Evolutionary conservation across 345 rosid species (phyloP).

Genomic region (Eucalyptus shirleyi): DNA sequence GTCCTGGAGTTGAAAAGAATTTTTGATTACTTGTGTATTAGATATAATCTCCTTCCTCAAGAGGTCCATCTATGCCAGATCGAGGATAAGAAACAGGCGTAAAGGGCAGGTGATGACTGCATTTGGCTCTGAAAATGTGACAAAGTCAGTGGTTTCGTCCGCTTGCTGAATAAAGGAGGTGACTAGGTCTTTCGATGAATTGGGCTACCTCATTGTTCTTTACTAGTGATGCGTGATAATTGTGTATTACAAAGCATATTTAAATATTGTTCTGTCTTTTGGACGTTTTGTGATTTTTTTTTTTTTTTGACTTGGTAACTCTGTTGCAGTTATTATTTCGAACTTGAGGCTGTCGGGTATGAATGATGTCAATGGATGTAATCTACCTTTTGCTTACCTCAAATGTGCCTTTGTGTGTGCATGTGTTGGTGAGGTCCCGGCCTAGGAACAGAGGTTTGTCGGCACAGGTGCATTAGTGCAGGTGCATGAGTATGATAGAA

Average conservation of each 20-base stretch:
- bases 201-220: background rate
- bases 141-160: background rate
- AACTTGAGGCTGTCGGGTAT: too few species aligned
- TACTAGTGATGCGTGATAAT: background rate
- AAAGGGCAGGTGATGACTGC: background rate
- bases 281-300: background rate
- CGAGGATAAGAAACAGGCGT: background rate
- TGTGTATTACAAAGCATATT: background rate
- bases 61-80: constrained; percentile 21
- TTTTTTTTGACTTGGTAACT: too few species aligned
- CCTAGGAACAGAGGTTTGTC: background rate
- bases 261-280: background rate
- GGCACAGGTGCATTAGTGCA: background rate
- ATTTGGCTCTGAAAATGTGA: background rate
- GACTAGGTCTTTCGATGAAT: background rate
- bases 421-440: background rate
- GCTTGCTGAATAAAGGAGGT: background rate
- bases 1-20: constrained; percentile 37
- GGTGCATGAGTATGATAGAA: background rate
- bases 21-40: constrained; percentile 35
- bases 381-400: background rate
- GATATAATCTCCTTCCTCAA: constrained; percentile 41
- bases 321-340: too few species aligned
- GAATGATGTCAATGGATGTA: too few species aligned
- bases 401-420: background rate